A percentile compares a stretch with the other conserved stretches of the same genome.
These are phyloP conservation scores for Styphnolobium japonicum DNA, from an alignment of 306 rosid species.

Conservation along the genomic window DNA sequence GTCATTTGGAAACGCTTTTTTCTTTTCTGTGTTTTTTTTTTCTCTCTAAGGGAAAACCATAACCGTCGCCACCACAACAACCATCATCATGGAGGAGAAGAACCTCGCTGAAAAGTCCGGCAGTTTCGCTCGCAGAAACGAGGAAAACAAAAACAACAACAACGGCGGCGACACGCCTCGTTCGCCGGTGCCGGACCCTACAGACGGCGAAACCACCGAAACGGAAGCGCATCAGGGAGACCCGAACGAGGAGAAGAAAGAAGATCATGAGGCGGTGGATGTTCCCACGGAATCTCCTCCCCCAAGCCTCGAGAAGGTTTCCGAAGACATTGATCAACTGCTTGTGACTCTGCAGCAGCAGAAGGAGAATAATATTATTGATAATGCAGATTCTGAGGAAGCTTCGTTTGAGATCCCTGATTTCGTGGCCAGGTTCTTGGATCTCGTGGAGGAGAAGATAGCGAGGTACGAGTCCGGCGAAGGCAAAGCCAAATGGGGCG, in stretches of 20 bases:
- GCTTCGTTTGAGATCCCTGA: conserved; percentile 36
- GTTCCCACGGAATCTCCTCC: conserved; percentile 29
- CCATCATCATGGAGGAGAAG: conserved; percentile 52
- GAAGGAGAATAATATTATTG: not conserved
- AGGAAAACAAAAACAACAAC: not conserved
- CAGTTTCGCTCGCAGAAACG: not conserved
- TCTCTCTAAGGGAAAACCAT: not conserved
- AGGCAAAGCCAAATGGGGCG: conserved; percentile 38
- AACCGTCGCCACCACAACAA: conserved; percentile 28
- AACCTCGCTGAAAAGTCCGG: conserved; percentile 26
- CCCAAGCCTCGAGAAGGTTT: conserved; percentile 18
- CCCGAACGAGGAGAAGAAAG: not conserved
- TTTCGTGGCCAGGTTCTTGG: conserved; percentile 39
- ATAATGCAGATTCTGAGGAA: not conserved
- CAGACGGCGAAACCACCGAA: not conserved
- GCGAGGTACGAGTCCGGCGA: conserved; percentile 19
- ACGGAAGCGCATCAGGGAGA: not conserved
- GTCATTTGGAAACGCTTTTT: conserved; percentile 22
- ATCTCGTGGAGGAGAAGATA: conserved; percentile 48
- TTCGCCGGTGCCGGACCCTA: not conserved
- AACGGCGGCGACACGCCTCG: not conserved
- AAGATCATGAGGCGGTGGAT: not conserved
- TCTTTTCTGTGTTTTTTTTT: not conserved
- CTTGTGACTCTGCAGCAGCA: conserved; percentile 7
- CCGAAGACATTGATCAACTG: conserved; percentile 41